Evolutionary conservation across 1,284 basidiomycete species (phyloP), one percentile per base, ranked within the genome.

Genomic region (Puccinia novopanici): DNA sequence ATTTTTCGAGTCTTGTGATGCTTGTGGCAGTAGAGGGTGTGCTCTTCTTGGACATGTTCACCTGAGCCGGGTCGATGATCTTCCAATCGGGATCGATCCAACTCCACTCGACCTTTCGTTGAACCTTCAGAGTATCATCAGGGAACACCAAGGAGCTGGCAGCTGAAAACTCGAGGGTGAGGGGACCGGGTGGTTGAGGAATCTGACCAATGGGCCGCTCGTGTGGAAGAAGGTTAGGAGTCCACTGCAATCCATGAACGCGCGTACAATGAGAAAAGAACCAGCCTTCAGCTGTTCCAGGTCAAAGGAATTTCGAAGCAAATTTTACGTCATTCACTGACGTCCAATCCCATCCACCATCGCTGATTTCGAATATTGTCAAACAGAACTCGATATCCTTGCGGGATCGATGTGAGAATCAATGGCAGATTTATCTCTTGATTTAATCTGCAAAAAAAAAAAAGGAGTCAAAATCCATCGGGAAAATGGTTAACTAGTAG

Each of bases 341-440:
- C 77, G n/a, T 86, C 85, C 10, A 86, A 80, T 2, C 85, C 85
- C 57, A 86, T 83, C 85, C 85, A 86, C 85, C 85, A 86, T 3
- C 85, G 83, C 81, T 86, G 85, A 65, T 86, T 76, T 86, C 85
- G 75, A 83, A 86, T 73, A 86, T 84, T 30, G 84, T 84, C 45
- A 86, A 85, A 67, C 84, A 82, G 67, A 85, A 85, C 19, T 83
- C 80, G n/a, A 85, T 84, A 75, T 84, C 84, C 79, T 84, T 82
- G 72, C 42, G 27, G 55, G 40, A 27, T 70, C 59, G 80, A 75
- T 52, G 9, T n/a, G 50, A 10, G 54, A 68, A 19, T 55, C 70
- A 27, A 76, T 82, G 63, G 6, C 82, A 82, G 24, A 84, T 30
- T 67, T 40, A 40, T 8, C 37, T 22, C 40, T 37, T 40, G 42